Evolutionary conservation across 106 monocot genomes (phyloP).

Genomic region (Dendrobium catenatum): DNA sequence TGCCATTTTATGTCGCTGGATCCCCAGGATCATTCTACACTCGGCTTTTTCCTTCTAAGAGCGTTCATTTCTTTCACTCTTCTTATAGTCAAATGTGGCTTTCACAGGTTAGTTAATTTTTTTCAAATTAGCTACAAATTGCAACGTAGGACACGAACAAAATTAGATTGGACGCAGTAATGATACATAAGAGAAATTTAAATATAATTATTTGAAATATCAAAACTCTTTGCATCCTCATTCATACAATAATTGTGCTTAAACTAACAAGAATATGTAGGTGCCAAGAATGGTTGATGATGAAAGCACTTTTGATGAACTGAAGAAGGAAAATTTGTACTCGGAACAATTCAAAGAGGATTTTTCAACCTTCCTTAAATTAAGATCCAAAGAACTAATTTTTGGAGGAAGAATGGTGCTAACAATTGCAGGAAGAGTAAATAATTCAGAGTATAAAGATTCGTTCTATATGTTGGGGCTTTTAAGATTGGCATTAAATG

Average conservation of each 20-base stretch:
- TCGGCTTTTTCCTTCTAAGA: conserved; percentile 28
- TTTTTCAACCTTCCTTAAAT: background rate
- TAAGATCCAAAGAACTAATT: background rate
- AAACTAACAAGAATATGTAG: background rate
- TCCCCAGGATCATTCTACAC: conserved; percentile 39
- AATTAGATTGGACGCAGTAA: too few relatives aligned
- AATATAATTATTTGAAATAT: too few relatives aligned
- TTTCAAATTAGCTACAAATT: background rate
- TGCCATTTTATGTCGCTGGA: conserved; percentile 13
- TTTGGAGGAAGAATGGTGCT: conserved; percentile 1
- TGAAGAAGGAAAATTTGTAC: background rate
- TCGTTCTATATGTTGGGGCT: background rate
- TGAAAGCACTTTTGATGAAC: background rate
- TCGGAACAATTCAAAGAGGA: background rate
- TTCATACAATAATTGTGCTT: background rate
- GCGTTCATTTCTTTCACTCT: conserved; percentile 50
- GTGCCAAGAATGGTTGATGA: background rate
- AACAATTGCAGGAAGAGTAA: background rate
- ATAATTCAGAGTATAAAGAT: background rate
- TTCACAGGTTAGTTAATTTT: conserved; percentile 25
- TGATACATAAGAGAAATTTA: too few relatives aligned
- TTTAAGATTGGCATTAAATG: background rate
- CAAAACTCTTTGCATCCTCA: background rate
- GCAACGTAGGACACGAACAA: too few relatives aligned
- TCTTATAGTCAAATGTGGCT: conserved; percentile 38